Base-by-base conservation (phyloP, 1,284 basidiomycete genomes). In the Spongiforma sp. region DNA sequence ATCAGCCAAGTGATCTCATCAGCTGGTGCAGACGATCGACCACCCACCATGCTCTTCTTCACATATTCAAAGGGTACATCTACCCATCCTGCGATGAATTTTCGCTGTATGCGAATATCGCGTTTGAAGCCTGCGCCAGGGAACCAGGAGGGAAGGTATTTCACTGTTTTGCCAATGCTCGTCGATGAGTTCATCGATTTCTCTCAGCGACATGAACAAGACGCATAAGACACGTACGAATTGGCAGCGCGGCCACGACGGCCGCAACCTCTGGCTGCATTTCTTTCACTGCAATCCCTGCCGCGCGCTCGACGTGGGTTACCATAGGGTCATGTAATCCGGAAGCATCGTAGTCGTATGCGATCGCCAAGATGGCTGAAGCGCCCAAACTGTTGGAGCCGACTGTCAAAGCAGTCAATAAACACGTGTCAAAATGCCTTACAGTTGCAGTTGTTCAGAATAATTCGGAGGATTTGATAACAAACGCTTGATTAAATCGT, bases 51-150 rank as follows among this genome's bases (percentile, higher is more conserved):
- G 21, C 32, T 61, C 52, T 59, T 70, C 52, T 68, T 72, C 4
- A 72, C 69, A 43, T 66, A 54, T 60, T 73, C 61, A 11, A 76
- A 72, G 17, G 71, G 71, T 32, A 48, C 59, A 0, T 73, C 65
- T 6, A 75, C 53, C 63, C 65, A 68, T 37, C 26, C 24, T 8
- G 59, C 7, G 21, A 65, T 62, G 5, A 33, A 55, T 36, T n/a
- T 24, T 33, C 62, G 63, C 12, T 59, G 60, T n/a, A 64, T 61
- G 28, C 26, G 17, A 32, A 69, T 73, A 12, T 14, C 58, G 12
- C 63, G 63, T 15, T 73, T 63, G 61, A 73, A 67, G 10, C 57
- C 28, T 26, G 67, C 67, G 24, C 71, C 73, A 48, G 71, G 71
- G 5, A 71, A 63, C 74, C 72, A 73, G 5, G 62, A 26, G 4